Evolutionary conservation across 345 rosid genomes (phyloP), one percentile per base, ranked within the genome.

Genomic region (Streptanthus diversifolius): DNA sequence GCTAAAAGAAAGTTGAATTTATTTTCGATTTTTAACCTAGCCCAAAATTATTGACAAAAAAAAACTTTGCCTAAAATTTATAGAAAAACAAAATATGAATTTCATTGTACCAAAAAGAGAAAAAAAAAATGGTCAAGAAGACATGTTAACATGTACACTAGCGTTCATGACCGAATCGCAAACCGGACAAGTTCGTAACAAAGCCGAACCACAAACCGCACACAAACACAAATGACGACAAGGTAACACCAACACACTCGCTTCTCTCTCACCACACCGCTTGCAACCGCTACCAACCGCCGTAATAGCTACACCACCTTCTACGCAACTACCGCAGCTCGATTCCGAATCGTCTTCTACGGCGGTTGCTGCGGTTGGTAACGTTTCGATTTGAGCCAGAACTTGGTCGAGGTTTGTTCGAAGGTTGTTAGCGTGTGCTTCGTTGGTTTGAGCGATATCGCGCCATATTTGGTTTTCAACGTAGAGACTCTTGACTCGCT

Each of bases 201-300:
- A 65, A 69, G 64, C 77, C 80, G 87, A 86, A 81, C 91, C 88
- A 74, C 96, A 84, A 27, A 80, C 69, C 51, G 89, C 44, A 75
- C 96, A 89, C 59, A 91, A 82, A 85, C 97, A 87, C 37, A 92
- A 80, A 78, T 92, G 98, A 78, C 93, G 80, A 80, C 98, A 92
- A 39, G 98, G 96, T 76, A 89, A 65, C 76, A 92, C 68, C 88
- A 92, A 37, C 80, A 89, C 96, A 54, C 89, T 79, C 5, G 90
- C 73, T 47, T 89, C 93, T 75, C 68, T 79, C 79, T 75, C 82
- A 81, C 96, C 86, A 74, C 98, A 92, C 77, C 74, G 79, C 58
- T 79, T 66, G 72, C 93, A 89, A 36, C 63, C 65, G 10, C 72
- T 72, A 47, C 77, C 25, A n/a, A 7, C 59, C 39, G 21, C 67